Evolutionary conservation across 23 red algal species (phyloP).

Genomic region (Cyanidiococcus yangmingshanensis): DNA sequence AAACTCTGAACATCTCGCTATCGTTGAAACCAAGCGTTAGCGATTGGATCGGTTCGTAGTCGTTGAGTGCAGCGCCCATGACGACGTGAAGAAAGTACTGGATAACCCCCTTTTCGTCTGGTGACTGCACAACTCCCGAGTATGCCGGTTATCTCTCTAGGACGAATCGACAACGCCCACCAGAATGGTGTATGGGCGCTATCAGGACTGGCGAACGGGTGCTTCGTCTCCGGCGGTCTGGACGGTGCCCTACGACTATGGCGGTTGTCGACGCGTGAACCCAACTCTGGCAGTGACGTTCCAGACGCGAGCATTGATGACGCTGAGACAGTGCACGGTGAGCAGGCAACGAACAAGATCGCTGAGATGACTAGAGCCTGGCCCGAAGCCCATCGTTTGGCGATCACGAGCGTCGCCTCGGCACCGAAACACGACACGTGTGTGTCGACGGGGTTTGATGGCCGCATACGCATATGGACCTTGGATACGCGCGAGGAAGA

Average conservation of each 20-base stretch:
- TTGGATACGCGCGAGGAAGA: not conserved
- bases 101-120: no score
- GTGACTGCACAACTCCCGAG: no score
- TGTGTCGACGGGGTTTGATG: not conserved
- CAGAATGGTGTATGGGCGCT: constrained; percentile 1
- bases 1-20: no score
- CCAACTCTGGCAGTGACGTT: not conserved
- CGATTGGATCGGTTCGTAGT: no score
- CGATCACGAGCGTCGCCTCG: not conserved
- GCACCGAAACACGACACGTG: not conserved
- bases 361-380: not conserved
- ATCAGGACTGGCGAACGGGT: not conserved
- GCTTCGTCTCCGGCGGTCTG: not conserved
- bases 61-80: no score
- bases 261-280: not conserved
- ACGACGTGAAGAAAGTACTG: no score
- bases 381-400: not conserved
- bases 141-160: not conserved
- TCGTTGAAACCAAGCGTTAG: no score
- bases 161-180: not conserved
- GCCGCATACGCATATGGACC: not conserved
- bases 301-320: not conserved
- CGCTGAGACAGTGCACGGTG: not conserved
- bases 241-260: not conserved
- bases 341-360: not conserved